Base-by-base conservation (phyloP, 108 stramenopile species). In the Conticribra guillardii region DNA sequence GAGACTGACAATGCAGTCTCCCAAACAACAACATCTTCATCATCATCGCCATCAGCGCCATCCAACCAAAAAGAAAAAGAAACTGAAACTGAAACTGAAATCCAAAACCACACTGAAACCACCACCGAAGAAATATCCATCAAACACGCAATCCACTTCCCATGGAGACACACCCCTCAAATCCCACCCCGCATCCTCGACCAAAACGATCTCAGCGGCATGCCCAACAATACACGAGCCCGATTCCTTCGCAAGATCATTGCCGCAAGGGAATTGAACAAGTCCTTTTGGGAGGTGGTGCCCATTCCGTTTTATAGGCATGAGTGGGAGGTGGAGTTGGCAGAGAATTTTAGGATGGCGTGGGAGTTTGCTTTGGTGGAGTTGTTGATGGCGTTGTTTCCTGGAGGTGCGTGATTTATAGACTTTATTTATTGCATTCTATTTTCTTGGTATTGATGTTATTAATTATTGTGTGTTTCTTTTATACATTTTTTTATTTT, bases 301-400 rank as follows among this genome's bases (percentile, higher is more conserved):
- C 70, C 78, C 1, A 44, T 79, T 9, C 68, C 68, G 2, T 66
- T 71, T 49, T 57, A 46, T 48, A 54, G 19, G 0, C 73, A 63
- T 52, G 70, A 48, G 0, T 79, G 78, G 78, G 78, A 79, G 64
- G 18, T 30, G 47, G 70, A 71, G 3, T 64, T 79, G 70, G 53
- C 70, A 19, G 28, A 31, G 1, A 71, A 71, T 31, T 79, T 71
- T 54, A 29, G 29, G 22, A 11, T 41, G 14, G 71, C 61, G 34
- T 72, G 61, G 45, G 63, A 49, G 45, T 47, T 64, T 73, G 29
- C 73, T 7, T 37, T 63, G 4, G 73, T 47, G 31, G 54, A 57
- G 63, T 21, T 73, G 1, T 45, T 64, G 27, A 24, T 17, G 54
- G 14, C 30, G 48, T 11, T 41, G 32, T 44, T 72, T 21, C 15